Base-by-base conservation (phyloP, 768 basidiomycete species). In the Russula virescens region DNA sequence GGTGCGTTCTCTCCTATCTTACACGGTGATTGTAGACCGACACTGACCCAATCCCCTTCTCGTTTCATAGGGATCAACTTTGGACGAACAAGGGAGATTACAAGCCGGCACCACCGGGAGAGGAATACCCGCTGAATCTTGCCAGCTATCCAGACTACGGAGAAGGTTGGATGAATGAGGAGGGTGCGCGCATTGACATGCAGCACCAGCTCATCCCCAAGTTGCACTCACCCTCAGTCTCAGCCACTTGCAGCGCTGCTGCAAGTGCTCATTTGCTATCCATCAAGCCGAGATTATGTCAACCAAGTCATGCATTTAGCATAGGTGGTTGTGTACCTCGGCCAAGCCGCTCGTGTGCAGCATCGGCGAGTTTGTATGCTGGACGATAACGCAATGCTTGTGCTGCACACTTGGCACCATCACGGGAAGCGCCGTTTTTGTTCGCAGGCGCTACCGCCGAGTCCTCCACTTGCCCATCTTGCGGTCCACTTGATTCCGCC, bases 41-140 rank as follows among this genome's bases (percentile, higher is more conserved):
- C n/a, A n/a, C n/a, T n/a, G n/a, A n/a, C n/a, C n/a, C n/a, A n/a
- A n/a, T n/a, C n/a, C n/a, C n/a, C n/a, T n/a, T n/a, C n/a, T n/a
- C n/a, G n/a, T n/a, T n/a, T n/a, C n/a, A n/a, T 69, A 90, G 90
- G 14, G 90, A 92, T 68, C 90, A 92, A 70, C 75, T 92, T 23
- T 92, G 90, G 90, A 90, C 88, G 47, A 92, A 92, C 69, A 86
- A 87, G 49, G 90, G 90, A 8, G 79, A 79, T 19, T 92, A 84
- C 73, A 87, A 80, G 67, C 77, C 82, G 25, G 77, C 82, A 1
- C 74, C 75, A 14, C 67, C 73, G 2, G 85, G 83, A 0, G 75
- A 81, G 64, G 85, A 87, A 64, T 91, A 82, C 64, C 90, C 90
- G 2, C 76, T 76, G 8, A 88, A 92, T 60, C 78, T 92, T 23